Base-by-base conservation (phyloP, 768 basidiomycete species). In the Termitomyces eurrhizus region DNA sequence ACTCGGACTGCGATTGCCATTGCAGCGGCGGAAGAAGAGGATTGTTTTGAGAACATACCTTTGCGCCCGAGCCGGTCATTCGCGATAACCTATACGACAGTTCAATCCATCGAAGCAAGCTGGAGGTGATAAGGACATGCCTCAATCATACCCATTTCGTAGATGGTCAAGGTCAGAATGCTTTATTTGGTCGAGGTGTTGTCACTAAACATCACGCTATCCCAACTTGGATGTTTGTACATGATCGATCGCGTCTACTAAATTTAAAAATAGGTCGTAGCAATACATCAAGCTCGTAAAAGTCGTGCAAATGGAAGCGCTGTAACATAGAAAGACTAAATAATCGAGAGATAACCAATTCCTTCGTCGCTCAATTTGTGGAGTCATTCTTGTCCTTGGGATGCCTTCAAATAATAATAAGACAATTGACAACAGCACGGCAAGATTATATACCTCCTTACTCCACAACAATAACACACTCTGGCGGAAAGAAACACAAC, bases 51-150 rank as follows among this genome's bases (percentile, higher is more conserved):
- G 13, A n/a, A 39, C 69, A 46, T 26, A 93, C 95, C 93, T 89
- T 95, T 96, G 62, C 91, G 86, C 58, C 95, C 95, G 52, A 95
- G 81, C 72, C 95, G 91, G 80, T 96, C 93, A 77, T 98, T 98
- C 8, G 94, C 95, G 68, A 96, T 96, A 64, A 97, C 84, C 87
- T 97, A 68, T 32, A 64, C 11, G 53, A 52, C 9, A 51, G 57
- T 59, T 44, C 46, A 59, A 56, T 18, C 6, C 5, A 3, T 4
- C 12, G 39, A 29, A 52, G 21, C 5, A 9, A 18, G 2, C 14
- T 33, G 18, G n/a, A 29, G 18, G 35, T 41, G n/a, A 7, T 5
- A 29, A 44, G 7, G 56, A 32, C n/a, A 52, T 59, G 81, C 84
- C 71, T 86, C 85, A 61, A 86, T 87, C 60, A 64, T 59, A 55